A percentile compares a stretch with the other conserved stretches of the same genome.
Evolutionary conservation across 1,139 yeast species (phyloP).

Genomic region (Saccharomyces hybrid): DNA sequence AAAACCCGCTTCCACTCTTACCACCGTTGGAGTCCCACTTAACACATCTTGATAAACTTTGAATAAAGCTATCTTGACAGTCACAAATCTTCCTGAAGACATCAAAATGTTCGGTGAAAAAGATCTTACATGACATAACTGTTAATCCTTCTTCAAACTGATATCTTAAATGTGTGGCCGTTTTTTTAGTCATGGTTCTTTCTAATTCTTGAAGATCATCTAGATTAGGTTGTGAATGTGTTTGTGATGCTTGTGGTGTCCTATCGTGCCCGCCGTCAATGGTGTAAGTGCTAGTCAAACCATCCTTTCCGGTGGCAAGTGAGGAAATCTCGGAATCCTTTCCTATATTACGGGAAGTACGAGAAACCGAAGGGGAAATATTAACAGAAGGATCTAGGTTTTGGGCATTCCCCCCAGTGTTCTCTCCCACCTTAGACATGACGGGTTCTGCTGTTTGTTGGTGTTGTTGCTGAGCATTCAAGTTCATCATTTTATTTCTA

Average conservation of each 20-base stretch:
- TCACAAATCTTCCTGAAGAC: slow-evolving; percentile 71
- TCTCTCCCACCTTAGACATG: background rate
- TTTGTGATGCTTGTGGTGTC: background rate
- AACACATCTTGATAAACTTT: slow-evolving; percentile 84
- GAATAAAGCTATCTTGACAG: slow-evolving; percentile 66
- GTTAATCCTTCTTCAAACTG: slow-evolving; percentile 85
- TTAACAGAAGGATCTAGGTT: background rate
- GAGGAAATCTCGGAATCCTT: background rate
- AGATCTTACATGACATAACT: slow-evolving; percentile 81
- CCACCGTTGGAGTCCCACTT: slow-evolving; percentile 98
- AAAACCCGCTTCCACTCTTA: slow-evolving; percentile 87
- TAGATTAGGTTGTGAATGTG: slow-evolving; percentile 7
- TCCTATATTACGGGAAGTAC: background rate
- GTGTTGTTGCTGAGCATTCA: slow-evolving; percentile 67
- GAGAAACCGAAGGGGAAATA: background rate
- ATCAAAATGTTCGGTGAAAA: slow-evolving; percentile 89
- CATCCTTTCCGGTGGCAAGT: background rate
- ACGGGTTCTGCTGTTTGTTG: slow-evolving; percentile 17
- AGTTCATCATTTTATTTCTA: slow-evolving; percentile 48
- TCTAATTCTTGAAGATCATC: slow-evolving; percentile 38
- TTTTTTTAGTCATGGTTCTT: slow-evolving; percentile 64
- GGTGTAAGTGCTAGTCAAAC: background rate
- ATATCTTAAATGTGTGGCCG: slow-evolving; percentile 85
- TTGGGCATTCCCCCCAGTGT: background rate
- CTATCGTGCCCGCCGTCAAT: background rate